phyloP scores from a whole-genome alignment of 768 basidiomycete species.

The Amanita pseudoporphyria region DNA sequence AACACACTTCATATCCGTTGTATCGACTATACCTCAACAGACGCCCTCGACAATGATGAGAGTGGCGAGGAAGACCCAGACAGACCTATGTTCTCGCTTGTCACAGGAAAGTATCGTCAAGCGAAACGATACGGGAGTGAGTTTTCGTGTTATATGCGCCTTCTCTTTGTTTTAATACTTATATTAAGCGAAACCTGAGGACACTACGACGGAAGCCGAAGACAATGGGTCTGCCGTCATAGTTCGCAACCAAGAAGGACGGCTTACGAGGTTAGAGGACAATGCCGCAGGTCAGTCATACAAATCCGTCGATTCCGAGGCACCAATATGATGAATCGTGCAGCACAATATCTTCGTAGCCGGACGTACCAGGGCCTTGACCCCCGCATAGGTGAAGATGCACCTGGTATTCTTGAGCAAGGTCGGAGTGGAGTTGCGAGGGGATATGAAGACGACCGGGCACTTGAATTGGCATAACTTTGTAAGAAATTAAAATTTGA shows the following conservation, averaged over 20 bases:
- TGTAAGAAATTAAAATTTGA: no score
- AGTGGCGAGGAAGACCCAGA: constrained; percentile 47
- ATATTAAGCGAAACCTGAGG: neutral
- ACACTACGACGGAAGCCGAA: constrained; percentile 7
- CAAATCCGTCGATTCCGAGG: constrained; percentile 10
- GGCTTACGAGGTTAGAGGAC: constrained; percentile 44
- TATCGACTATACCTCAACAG: neutral
- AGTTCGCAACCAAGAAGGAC: constrained; percentile 53
- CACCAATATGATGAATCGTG: constrained; percentile 1
- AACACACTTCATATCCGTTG: no score
- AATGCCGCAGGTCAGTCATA: constrained; percentile 55
- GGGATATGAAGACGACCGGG: constrained; percentile 62
- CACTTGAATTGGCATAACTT: neutral
- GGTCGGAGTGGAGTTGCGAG: constrained; percentile 85
- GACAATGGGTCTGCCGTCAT: constrained; percentile 26
- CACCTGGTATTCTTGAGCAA: constrained; percentile 76
- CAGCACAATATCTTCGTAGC: constrained; percentile 62
- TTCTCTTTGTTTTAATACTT: neutral
- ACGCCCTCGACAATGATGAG: constrained; percentile 8
- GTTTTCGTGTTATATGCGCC: neutral
- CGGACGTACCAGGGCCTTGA: constrained; percentile 82
- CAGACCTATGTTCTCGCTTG: constrained; percentile 73
- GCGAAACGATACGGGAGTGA: constrained; percentile 52
- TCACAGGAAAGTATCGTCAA: constrained; percentile 80
- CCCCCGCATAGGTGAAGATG: constrained; percentile 63